Conservation (phyloP, 2,329 filamentous ascomycete genomes). For the Stachybotrys chlorohalonatus region DNA sequence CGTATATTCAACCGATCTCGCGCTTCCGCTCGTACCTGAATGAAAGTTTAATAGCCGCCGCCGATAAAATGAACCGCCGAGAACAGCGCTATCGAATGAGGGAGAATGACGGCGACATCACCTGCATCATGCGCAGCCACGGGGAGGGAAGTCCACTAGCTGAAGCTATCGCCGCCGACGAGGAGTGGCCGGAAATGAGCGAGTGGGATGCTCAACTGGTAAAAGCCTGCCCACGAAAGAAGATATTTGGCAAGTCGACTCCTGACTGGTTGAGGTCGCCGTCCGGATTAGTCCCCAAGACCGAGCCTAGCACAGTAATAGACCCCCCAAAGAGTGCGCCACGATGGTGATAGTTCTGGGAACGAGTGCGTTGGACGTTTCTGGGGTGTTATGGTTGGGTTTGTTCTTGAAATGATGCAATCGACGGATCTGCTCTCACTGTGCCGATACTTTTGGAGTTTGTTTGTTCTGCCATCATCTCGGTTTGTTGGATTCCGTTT, state of each 20-base stretch:
- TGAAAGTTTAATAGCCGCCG: conserved; percentile 1
- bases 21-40: conserved; percentile 3
- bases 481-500: no score
- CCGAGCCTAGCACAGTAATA: background rate
- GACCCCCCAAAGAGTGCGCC: background rate
- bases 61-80: conserved; percentile 1
- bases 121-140: conserved; percentile 9
- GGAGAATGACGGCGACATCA: background rate
- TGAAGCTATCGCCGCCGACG: conserved; percentile 7
- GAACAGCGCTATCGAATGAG: conserved; percentile 1
- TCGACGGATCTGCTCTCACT: no score
- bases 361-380: background rate
- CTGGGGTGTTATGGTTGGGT: background rate
- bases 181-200: conserved; percentile 6
- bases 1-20: conserved; percentile 3
- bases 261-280: background rate
- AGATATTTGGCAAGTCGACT: conserved; percentile 2
- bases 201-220: conserved; percentile 6
- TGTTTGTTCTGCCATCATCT: no score
- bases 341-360: background rate
- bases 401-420: no score
- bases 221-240: conserved; percentile 1
- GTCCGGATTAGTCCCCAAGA: background rate
- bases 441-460: no score
- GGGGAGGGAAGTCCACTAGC: conserved; percentile 13